A percentile compares a stretch with the other conserved stretches of the same genome.
Evolutionary conservation across 345 rosid genomes (phyloP).

Genomic region (Abelmoschus esculentus): DNA sequence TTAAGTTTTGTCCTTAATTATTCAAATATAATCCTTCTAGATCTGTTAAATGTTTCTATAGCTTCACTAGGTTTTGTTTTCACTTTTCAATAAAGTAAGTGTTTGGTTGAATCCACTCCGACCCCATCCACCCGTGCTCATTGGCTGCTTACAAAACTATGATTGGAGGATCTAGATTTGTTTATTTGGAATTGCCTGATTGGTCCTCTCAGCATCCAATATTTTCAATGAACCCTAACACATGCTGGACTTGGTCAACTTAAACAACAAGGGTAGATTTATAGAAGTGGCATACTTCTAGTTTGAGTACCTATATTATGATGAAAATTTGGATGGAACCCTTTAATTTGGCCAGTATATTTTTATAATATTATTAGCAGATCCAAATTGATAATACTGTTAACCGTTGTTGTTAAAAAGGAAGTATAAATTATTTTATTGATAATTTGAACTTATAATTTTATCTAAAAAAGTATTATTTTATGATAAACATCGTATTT

Average conservation of each 20-base stretch:
- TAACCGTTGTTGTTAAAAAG: no score
- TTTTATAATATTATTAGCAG: no score
- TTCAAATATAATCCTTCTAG: no score
- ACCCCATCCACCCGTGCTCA: neutral
- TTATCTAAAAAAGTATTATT: no score
- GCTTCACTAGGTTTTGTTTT: no score
- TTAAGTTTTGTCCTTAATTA: no score
- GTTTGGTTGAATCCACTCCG: conserved; percentile 20
- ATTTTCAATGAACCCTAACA: neutral
- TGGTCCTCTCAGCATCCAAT: conserved; percentile 1
- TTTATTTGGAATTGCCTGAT: neutral
- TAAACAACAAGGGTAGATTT: neutral
- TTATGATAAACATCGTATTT: no score
- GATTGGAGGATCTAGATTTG: neutral
- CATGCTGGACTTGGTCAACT: conserved; percentile 5
- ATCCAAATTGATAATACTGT: no score
- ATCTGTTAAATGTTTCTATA: no score
- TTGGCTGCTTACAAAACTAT: conserved; percentile 9
- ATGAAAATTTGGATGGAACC: neutral
- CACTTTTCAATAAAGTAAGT: neutral
- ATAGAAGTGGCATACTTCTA: neutral
- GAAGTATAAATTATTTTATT: no score
- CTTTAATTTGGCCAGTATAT: neutral
- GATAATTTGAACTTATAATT: no score
- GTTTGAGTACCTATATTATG: neutral